Evolutionary conservation across 208 protist genomes (phyloP).

Genomic region (Acanthamoeba triangularis): DNA sequence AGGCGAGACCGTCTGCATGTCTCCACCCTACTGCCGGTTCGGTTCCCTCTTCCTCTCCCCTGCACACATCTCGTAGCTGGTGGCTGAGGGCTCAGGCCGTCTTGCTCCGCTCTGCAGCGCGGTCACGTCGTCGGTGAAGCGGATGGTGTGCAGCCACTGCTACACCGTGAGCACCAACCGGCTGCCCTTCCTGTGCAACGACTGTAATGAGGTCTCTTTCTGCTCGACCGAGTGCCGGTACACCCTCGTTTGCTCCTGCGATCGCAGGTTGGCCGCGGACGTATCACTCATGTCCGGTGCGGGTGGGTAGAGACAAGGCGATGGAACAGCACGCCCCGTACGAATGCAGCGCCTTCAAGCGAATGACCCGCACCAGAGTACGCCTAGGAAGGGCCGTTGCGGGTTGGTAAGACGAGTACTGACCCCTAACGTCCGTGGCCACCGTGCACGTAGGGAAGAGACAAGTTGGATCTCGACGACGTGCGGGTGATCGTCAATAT

Average conservation of each 20-base stretch:
- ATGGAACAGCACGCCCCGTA: slow-evolving; percentile 55
- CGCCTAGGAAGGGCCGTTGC: neutral
- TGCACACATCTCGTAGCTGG: neutral
- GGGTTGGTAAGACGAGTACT: neutral
- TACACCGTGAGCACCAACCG: slow-evolving; percentile 47
- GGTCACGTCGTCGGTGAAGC: neutral
- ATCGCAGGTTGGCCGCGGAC: neutral
- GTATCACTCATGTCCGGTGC: neutral
- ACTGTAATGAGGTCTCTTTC: slow-evolving; percentile 26
- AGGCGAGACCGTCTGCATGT: slow-evolving; percentile 51
- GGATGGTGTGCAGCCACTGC: slow-evolving; percentile 53
- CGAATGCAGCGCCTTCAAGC: slow-evolving; percentile 57
- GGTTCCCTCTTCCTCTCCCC: neutral
- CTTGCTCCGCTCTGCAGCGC: neutral
- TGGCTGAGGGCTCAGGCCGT: neutral
- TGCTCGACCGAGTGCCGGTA: slow-evolving; percentile 47
- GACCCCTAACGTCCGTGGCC: no score
- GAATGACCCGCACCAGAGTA: slow-evolving; percentile 32
- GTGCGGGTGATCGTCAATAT: slow-evolving; percentile 69
- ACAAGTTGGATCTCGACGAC: slow-evolving; percentile 24
- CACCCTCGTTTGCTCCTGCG: neutral
- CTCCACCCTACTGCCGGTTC: slow-evolving; percentile 52
- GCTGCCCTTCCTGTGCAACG: slow-evolving; percentile 24
- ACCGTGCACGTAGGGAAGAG: neutral
- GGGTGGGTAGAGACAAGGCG: neutral